Evolutionary conservation across 805 yeast genomes (phyloP).

Genomic region (Kuraishia piskuri): DNA sequence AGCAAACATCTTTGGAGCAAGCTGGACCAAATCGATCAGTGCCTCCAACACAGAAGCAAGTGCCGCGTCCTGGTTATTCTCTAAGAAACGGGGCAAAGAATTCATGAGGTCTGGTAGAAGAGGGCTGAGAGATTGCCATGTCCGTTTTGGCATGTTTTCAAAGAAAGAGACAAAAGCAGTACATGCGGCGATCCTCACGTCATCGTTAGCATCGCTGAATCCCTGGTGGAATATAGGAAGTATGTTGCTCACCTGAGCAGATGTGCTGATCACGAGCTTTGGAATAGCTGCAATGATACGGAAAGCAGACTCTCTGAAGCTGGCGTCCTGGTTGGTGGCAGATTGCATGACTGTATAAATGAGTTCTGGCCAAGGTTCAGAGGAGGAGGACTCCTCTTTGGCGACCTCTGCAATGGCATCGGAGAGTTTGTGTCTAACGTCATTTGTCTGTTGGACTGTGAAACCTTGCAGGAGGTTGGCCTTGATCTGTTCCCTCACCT

Average conservation of each 20-base stretch:
- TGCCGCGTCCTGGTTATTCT: constrained; percentile 70
- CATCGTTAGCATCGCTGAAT: constrained; percentile 70
- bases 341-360: constrained; percentile 70
- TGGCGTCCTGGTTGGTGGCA: constrained; percentile 39
- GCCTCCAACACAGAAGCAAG: constrained; percentile 84
- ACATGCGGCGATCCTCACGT: constrained; percentile 85
- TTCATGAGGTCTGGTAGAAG: constrained; percentile 78
- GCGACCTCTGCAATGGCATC: constrained; percentile 95
- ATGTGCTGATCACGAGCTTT: constrained; percentile 47
- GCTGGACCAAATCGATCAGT: constrained; percentile 79
- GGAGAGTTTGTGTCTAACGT: constrained; percentile 82
- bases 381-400: constrained; percentile 45
- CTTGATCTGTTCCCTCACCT: constrained; percentile 56
- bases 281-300: constrained; percentile 85
- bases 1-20: constrained; percentile 91
- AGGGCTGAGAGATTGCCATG: constrained; percentile 72
- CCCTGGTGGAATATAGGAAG: constrained; percentile 73
- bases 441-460: constrained; percentile 53
- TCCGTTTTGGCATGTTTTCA: constrained; percentile 66
- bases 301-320: constrained; percentile 83
- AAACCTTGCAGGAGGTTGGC: constrained; percentile 66
- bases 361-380: constrained; percentile 68
- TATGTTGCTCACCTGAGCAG: constrained; percentile 30
- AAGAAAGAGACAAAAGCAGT: constrained; percentile 90
- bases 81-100: constrained; percentile 78